A percentile compares a stretch with the other conserved stretches of the same genome.
phyloP scores from a whole-genome alignment of 352 stramenopile species.

The Phytopythium aichiense region DNA sequence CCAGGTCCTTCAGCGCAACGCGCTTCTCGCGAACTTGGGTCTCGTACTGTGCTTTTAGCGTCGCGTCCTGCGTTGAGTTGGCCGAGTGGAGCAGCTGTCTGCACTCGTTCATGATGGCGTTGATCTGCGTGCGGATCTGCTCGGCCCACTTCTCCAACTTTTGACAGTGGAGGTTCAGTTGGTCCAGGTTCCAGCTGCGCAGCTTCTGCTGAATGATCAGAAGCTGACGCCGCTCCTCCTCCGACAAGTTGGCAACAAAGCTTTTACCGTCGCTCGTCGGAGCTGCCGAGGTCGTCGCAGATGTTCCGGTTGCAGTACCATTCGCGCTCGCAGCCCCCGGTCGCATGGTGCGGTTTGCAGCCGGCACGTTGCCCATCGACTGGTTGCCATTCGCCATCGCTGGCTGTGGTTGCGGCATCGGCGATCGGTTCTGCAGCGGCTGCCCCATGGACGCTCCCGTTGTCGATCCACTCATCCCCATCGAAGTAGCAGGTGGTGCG shows the following conservation, averaged over 20 bases:
- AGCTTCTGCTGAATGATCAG: constrained; percentile 72
- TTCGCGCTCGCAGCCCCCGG: constrained; percentile 3
- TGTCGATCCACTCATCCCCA: constrained; percentile 16
- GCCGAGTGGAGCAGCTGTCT: constrained; percentile 71
- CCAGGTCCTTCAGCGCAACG: constrained; percentile 62
- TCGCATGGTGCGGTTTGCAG: not conserved
- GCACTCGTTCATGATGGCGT: constrained; percentile 80
- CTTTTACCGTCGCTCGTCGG: constrained; percentile 11
- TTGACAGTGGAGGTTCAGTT: constrained; percentile 74
- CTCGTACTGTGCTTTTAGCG: constrained; percentile 59
- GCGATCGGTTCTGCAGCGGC: not conserved
- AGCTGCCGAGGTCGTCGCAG: not conserved
- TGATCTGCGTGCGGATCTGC: constrained; percentile 74
- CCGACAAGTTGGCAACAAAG: constrained; percentile 40
- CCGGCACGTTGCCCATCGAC: not conserved
- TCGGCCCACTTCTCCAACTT: constrained; percentile 81
- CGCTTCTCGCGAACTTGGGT: constrained; percentile 68
- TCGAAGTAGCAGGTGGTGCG: constrained; percentile 1
- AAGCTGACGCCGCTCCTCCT: constrained; percentile 70
- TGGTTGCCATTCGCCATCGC: not conserved
- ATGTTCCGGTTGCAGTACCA: constrained; percentile 7
- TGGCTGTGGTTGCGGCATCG: not conserved
- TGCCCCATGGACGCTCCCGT: constrained; percentile 5
- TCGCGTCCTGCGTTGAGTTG: constrained; percentile 67
- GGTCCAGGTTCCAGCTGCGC: constrained; percentile 56